Percentiles rank a stretch among this genome's conserved stretches.
phyloP scores from a whole-genome alignment of 441 rosid genomes.

The Euphorbia celastroides region DNA sequence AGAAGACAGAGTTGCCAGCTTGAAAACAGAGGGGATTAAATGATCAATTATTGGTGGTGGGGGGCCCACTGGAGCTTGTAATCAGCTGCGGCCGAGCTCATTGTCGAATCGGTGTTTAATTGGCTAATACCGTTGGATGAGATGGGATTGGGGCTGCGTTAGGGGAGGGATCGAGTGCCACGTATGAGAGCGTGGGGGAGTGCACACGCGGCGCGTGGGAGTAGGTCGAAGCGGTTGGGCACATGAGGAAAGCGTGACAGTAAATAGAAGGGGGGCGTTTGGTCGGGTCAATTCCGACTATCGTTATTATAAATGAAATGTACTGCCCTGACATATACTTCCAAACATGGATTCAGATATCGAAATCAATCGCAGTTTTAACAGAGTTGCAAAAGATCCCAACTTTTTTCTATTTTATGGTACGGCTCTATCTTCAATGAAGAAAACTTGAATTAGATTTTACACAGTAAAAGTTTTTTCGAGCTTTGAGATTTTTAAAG shows the following conservation, averaged over 20 bases:
- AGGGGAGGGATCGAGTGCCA: neutral
- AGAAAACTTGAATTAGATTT: no score
- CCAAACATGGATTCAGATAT: no score
- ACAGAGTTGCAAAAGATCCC: no score
- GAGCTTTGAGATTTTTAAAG: no score
- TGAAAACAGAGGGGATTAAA: slow-evolving; percentile 46
- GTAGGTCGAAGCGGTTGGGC: neutral
- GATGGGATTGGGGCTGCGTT: neutral
- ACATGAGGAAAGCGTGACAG: slow-evolving; percentile 10
- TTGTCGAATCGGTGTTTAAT: neutral
- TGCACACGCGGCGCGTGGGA: neutral
- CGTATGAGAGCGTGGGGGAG: neutral
- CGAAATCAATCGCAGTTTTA: no score
- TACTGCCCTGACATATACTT: no score
- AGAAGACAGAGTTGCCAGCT: slow-evolving; percentile 61
- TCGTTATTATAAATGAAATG: no score
- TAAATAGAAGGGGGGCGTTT: neutral
- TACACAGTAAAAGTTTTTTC: no score
- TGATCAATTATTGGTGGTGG: slow-evolving; percentile 51
- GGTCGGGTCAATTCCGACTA: no score
- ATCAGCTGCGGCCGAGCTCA: neutral
- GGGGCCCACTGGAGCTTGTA: slow-evolving; percentile 20
- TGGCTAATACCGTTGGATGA: neutral
- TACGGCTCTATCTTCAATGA: no score
- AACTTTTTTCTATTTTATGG: no score